Evolutionary conservation across 2,329 filamentous ascomycete species (phyloP), one percentile per base, ranked within the genome.

Genomic region (Pseudogymnoascus sp.): DNA sequence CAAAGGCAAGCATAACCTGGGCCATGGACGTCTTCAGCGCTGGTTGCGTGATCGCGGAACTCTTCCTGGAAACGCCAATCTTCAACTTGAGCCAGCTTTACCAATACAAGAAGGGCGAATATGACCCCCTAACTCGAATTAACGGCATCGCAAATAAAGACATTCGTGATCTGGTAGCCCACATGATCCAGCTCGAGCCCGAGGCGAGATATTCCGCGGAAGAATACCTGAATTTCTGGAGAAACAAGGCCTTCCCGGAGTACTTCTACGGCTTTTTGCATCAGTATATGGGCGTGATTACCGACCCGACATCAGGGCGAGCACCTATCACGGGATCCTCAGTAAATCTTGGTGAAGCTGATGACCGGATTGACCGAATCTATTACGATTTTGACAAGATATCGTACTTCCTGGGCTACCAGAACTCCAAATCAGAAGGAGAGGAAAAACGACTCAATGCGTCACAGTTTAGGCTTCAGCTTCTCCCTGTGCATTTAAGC

Each of bases 21-120:
- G 93, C 94, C 38, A 99, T 99, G 95, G 94, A 99, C 73, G 88
- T 99, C 37, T 99, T 99, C 78, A 97, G 94, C 74, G 89, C 89
- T 21, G 94, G 94, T 6, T 99, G 95, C 73, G 92, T 97, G 40
- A 96, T 99, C 70, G 94, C 94, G 1, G 94, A 99, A 74, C 81
- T 99, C 38, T 97, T 99, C 69, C 83, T 97, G 5, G 94, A 99
- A 76, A 84, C 92, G 0, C 92, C 95, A 7, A 93, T 97, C n/a
- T 97, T 99, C 76, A 96, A 87, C n/a, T 82, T 99, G 10, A 96
- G 91, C 69, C 93, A 97, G 74, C 84, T 99, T 62, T 97, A 93
- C 79, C 93, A 92, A 72, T 99, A 97, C 72, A 88, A 92, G 42
- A 88, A 90, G 66, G 90, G 91, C 68, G 92, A 99, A 72, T 97